These are phyloP conservation scores for Naumovozyma castellii DNA, from an alignment of 805 yeast genomes.

Conservation along the genomic window DNA sequence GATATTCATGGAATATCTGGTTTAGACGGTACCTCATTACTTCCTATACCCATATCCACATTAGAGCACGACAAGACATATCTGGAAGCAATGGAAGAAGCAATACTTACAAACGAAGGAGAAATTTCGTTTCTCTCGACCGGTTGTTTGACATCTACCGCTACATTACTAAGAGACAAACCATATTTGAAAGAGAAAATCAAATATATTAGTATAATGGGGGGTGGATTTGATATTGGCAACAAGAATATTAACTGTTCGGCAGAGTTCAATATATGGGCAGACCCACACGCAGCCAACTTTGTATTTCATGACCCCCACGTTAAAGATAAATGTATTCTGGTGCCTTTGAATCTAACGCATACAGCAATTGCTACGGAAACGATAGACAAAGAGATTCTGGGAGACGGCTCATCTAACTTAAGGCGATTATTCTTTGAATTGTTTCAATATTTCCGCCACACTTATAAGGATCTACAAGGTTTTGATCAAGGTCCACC, in stretches of 20 bases:
- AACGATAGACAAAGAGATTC: slow-evolving; percentile 32
- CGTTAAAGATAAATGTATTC: slow-evolving; percentile 40
- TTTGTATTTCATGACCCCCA: slow-evolving; percentile 40
- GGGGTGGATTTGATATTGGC: slow-evolving; percentile 45
- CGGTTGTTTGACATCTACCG: slow-evolving; percentile 70
- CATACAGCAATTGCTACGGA: slow-evolving; percentile 45
- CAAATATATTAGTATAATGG: slow-evolving; percentile 60
- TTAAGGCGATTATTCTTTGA: slow-evolving; percentile 48
- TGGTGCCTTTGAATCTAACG: slow-evolving; percentile 63
- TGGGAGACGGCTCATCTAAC: slow-evolving; percentile 32
- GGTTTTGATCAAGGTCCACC: slow-evolving; percentile 55
- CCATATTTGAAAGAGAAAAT: slow-evolving; percentile 47
- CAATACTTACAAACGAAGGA: slow-evolving; percentile 37
- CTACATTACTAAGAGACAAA: slow-evolving; percentile 41
- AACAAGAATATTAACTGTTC: slow-evolving; percentile 41
- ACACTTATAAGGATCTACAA: slow-evolving; percentile 34
- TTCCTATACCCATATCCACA: slow-evolving; percentile 39
- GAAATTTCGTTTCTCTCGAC: slow-evolving; percentile 58
- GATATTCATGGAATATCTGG: slow-evolving; percentile 70
- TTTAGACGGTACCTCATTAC: slow-evolving; percentile 59
- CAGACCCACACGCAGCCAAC: slow-evolving; percentile 71
- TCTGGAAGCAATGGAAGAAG: slow-evolving; percentile 34
- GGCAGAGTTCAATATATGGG: slow-evolving; percentile 68
- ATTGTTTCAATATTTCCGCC: slow-evolving; percentile 42
- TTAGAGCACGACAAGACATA: slow-evolving; percentile 27